Conservation (phyloP, 768 basidiomycete genomes). For the Butyriboletus loyo region DNA sequence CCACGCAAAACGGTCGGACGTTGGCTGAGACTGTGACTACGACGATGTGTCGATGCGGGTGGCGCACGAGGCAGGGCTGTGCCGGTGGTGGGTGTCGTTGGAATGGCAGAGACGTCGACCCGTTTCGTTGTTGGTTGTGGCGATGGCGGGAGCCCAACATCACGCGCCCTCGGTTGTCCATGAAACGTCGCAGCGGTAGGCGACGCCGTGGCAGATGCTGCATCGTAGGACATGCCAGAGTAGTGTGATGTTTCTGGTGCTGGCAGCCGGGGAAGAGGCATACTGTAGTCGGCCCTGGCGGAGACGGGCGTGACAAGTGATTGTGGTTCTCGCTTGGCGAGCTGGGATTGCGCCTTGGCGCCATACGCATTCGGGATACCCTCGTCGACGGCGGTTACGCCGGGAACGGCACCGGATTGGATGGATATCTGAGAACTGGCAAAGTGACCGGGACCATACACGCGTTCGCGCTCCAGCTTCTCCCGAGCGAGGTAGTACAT, state of each 20-base stretch:
- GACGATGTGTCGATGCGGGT: constrained; percentile 72
- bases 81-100: constrained; percentile 28
- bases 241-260: constrained; percentile 80
- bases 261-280: constrained; percentile 78
- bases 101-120: constrained; percentile 24
- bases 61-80: constrained; percentile 60
- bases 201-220: constrained; percentile 42
- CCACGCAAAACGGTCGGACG: constrained; percentile 53
- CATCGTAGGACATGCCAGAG: constrained; percentile 79
- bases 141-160: constrained; percentile 49
- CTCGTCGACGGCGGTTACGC: constrained; percentile 19
- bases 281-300: constrained; percentile 69
- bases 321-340: constrained; percentile 32
- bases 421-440: constrained; percentile 86
- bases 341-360: constrained; percentile 30
- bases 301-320: constrained; percentile 24
- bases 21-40: constrained; percentile 83
- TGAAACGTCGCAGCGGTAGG: constrained; percentile 61
- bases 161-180: constrained; percentile 62
- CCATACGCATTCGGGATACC: constrained; percentile 12
- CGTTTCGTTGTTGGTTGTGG: constrained; percentile 29
- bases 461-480: constrained; percentile 90
- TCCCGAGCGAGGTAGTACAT: constrained; percentile 97
- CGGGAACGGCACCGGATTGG: constrained; percentile 27
- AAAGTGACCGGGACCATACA: constrained; percentile 93